These are phyloP conservation scores for Fusarium sp. DNA, from an alignment of 2,329 filamentous ascomycete genomes.

Conservation along the genomic window DNA sequence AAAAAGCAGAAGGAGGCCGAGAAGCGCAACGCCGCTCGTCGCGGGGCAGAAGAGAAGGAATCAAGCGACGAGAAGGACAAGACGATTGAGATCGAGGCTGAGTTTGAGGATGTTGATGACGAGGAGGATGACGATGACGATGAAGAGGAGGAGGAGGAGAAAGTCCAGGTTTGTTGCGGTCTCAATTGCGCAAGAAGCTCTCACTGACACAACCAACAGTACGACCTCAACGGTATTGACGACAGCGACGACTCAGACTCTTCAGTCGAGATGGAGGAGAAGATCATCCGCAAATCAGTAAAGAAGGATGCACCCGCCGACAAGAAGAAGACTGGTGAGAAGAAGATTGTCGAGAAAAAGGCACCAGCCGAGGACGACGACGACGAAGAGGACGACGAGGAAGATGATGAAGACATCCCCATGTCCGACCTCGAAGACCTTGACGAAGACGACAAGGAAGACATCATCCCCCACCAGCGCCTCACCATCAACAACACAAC, in stretches of 20 bases:
- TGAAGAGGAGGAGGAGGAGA: conserved; percentile 51
- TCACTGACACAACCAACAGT: conserved; percentile 45
- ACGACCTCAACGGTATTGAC: conserved; percentile 67
- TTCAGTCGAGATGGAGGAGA: conserved; percentile 80
- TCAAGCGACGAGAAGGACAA: conserved; percentile 50
- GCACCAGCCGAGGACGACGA: conserved; percentile 51
- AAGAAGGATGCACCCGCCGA: conserved; percentile 59
- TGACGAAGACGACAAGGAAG: conserved; percentile 82
- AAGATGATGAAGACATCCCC: conserved; percentile 87
- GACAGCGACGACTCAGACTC: conserved; percentile 74
- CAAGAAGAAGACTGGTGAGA: conserved; percentile 50
- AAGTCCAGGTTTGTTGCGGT: conserved; percentile 42
- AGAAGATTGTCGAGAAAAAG: conserved; percentile 32
- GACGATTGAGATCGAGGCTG: conserved; percentile 54
- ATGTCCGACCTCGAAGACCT: conserved; percentile 86
- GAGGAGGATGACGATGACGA: conserved; percentile 54
- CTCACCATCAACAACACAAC: conserved; percentile 97
- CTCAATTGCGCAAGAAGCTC: conserved; percentile 1
- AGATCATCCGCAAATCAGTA: conserved; percentile 63
- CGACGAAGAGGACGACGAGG: conserved; percentile 72
- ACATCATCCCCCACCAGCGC: conserved; percentile 88
- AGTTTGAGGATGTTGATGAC: conserved; percentile 49
- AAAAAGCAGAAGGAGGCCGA: conserved; percentile 59
- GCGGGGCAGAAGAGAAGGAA: conserved; percentile 44
- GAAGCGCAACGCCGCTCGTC: conserved; percentile 50